Evolutionary conservation across 345 rosid genomes (phyloP).

Genomic region (Ceriops tagal): DNA sequence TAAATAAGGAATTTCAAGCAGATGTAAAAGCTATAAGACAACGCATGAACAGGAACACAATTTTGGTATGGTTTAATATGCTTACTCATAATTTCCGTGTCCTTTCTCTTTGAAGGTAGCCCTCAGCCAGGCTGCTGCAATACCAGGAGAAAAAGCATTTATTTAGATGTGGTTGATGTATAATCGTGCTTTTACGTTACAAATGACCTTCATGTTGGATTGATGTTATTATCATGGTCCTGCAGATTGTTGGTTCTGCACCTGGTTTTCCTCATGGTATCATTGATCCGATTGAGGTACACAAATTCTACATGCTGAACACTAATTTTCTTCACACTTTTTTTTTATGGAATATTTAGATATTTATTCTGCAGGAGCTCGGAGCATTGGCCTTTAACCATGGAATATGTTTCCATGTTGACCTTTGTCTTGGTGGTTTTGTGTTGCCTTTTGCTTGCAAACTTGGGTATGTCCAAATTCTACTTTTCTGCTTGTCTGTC

Average conservation of each 20-base stretch:
- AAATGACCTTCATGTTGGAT: constrained; percentile 7
- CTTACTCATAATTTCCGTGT: constrained; percentile 1
- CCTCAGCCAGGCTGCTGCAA: not conserved
- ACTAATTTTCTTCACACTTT: not conserved
- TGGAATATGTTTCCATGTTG: constrained; percentile 91
- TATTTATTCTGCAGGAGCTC: constrained; percentile 60
- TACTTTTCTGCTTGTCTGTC: not conserved
- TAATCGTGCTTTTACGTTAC: not conserved
- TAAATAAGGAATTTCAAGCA: constrained; percentile 73
- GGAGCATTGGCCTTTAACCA: constrained; percentile 70
- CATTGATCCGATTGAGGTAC: constrained; percentile 92
- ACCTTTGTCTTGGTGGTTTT: constrained; percentile 98
- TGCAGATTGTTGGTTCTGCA: constrained; percentile 97
- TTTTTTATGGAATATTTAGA: constrained; percentile 5
- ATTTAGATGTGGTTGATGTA: not conserved
- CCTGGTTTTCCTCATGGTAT: constrained; percentile 98
- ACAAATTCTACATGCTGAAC: constrained; percentile 9
- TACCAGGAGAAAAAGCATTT: not conserved
- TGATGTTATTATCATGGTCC: constrained; percentile 19
- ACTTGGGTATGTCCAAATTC: constrained; percentile 52
- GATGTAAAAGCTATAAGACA: constrained; percentile 69
- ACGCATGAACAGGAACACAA: constrained; percentile 68
- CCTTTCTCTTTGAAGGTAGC: not conserved
- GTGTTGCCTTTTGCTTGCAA: constrained; percentile 90
- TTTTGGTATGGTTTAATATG: constrained; percentile 55